Conservation (phyloP, 2,329 filamentous ascomycete genomes). For the Fusarium protoensiforme region DNA sequence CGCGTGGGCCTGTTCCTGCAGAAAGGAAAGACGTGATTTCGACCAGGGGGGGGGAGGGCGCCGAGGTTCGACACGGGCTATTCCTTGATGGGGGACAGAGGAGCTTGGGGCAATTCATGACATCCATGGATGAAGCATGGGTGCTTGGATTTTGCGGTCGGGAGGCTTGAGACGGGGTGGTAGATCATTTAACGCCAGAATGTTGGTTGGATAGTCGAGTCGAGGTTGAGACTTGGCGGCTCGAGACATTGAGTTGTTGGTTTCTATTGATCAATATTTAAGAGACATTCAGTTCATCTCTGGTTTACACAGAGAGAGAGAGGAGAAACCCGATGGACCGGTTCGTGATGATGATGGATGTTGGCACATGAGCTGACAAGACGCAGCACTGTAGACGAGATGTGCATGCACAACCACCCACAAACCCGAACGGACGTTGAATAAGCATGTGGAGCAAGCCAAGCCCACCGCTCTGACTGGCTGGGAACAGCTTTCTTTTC, state of each 20-base stretch:
- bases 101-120: conserved; percentile 14
- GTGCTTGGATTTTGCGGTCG: not conserved
- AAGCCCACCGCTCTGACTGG: conserved; percentile 1
- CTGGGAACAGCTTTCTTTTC: not conserved
- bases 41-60: not conserved
- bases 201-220: not conserved
- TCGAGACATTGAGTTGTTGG: not conserved
- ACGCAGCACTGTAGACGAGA: not conserved
- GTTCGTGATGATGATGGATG: not conserved
- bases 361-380: not conserved
- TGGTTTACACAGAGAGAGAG: not conserved
- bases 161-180: conserved; percentile 3
- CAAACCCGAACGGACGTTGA: not conserved
- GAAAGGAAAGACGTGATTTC: not conserved
- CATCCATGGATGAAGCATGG: not conserved
- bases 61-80: not conserved
- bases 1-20: conserved; percentile 14
- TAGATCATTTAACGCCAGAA: not conserved
- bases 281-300: not conserved
- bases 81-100: not conserved
- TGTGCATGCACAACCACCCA: not conserved
- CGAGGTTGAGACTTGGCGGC: not conserved
- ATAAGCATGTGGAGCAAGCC: not conserved
- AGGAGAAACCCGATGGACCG: not conserved
- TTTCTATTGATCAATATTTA: not conserved